Conservation (phyloP, 345 rosid genomes). For the Cardiospermum halicacabum region DNA sequence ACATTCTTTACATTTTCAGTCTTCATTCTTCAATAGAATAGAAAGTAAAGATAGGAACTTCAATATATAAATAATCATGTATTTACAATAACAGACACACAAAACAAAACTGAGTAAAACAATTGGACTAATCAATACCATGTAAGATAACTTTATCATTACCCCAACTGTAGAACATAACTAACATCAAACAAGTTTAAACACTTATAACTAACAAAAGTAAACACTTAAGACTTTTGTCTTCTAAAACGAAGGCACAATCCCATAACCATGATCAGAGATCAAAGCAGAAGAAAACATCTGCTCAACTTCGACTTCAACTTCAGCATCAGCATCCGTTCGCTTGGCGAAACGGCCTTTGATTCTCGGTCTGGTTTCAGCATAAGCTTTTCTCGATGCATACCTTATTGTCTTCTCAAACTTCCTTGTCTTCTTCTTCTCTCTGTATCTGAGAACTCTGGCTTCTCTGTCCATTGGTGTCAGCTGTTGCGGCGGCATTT, state of each 20-base stretch:
- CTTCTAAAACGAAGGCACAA: conserved; percentile 67
- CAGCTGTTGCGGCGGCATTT: conserved; percentile 60
- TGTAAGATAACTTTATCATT: too few relatives aligned
- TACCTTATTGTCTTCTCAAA: conserved; percentile 95
- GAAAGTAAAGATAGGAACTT: too few relatives aligned
- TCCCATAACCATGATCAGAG: conserved; percentile 54
- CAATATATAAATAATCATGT: too few relatives aligned
- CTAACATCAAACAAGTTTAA: conserved; percentile 11
- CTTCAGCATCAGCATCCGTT: conserved; percentile 48
- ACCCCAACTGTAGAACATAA: background rate
- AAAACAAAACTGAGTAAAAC: too few relatives aligned
- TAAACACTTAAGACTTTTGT: conserved; percentile 2
- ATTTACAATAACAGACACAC: conserved; percentile 29
- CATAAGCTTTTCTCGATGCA: conserved; percentile 96
- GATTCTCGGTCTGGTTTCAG: conserved; percentile 88
- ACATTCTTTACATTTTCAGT: too few relatives aligned
- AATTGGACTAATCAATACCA: too few relatives aligned
- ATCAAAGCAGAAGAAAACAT: conserved; percentile 51
- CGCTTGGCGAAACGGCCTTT: conserved; percentile 93
- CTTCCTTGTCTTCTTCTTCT: conserved; percentile 84
- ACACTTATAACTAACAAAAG: conserved; percentile 20
- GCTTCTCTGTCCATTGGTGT: conserved; percentile 86
- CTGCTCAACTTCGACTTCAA: conserved; percentile 56
- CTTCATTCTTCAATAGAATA: too few relatives aligned
- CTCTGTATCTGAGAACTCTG: conserved; percentile 86